Percentiles rank a stretch among this genome's conserved stretches.
Conservation (phyloP, 73 alveolate genomes). For the Paramecium tetraurelia region DNA sequence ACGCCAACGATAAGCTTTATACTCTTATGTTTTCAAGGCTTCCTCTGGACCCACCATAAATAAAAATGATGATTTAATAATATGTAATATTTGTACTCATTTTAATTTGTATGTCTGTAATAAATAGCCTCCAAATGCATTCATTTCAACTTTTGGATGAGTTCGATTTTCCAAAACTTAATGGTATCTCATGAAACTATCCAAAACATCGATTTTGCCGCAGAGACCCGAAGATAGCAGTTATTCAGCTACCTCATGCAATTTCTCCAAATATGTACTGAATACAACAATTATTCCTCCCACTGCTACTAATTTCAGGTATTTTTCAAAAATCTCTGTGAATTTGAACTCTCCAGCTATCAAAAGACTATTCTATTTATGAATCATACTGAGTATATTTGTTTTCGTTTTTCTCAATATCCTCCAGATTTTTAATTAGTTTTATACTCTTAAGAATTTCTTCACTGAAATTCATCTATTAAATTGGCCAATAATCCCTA, state of each 20-base stretch:
- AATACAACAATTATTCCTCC: neutral
- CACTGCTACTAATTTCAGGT: neutral
- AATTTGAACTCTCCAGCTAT: slow-evolving; percentile 15
- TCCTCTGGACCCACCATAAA: slow-evolving; percentile 22
- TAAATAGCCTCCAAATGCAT: slow-evolving; percentile 44
- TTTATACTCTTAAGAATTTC: neutral
- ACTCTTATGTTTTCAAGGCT: neutral
- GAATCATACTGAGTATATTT: neutral
- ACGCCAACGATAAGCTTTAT: slow-evolving; percentile 10
- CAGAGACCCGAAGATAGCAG: neutral
- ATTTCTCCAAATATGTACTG: slow-evolving; percentile 12
- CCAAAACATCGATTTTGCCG: neutral
- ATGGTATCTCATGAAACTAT: neutral
- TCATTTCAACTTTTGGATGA: slow-evolving; percentile 45
- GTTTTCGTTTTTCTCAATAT: neutral
- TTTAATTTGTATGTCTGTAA: slow-evolving; percentile 1
- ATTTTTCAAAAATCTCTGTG: neutral
- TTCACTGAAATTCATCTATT: neutral
- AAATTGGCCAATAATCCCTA: neutral
- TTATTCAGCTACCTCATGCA: neutral
- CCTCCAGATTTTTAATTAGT: neutral
- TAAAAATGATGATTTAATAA: slow-evolving; percentile 17
- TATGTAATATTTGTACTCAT: slow-evolving; percentile 19
- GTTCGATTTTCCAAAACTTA: slow-evolving; percentile 37
- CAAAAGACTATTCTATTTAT: neutral